Percentiles rank a stretch among this genome's conserved stretches.
phyloP scores from a whole-genome alignment of 441 rosid genomes.

The Francoa sonchifolia region DNA sequence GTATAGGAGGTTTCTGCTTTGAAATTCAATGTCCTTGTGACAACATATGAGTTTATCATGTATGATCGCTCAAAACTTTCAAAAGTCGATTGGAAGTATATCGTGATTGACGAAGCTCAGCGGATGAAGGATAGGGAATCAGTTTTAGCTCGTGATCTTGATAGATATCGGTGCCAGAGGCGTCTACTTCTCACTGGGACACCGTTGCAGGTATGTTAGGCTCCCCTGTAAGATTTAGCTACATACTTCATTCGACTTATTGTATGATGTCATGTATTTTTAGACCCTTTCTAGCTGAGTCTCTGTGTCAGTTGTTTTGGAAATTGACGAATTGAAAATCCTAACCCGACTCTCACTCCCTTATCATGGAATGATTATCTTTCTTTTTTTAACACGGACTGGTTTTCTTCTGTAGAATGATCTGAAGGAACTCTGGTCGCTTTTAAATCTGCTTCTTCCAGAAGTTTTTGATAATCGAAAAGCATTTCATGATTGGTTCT shows the following conservation, averaged over 20 bases:
- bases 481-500: constrained; percentile 99
- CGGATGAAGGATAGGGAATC: constrained; percentile 99
- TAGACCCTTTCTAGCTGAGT: no score
- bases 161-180: constrained; percentile 96
- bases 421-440: constrained; percentile 98
- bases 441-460: constrained; percentile 92
- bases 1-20: constrained; percentile 86
- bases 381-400: constrained; percentile 4
- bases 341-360: no score
- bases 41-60: constrained; percentile 99
- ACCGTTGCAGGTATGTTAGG: constrained; percentile 82
- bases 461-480: constrained; percentile 98
- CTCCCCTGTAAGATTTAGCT: constrained; percentile 7
- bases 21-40: constrained; percentile 97
- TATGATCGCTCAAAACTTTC: constrained; percentile 97
- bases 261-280: background rate
- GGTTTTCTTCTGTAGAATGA: constrained; percentile 60
- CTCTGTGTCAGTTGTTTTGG: no score
- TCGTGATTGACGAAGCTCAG: constrained; percentile 98
- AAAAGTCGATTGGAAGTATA: constrained; percentile 97
- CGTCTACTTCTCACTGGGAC: constrained; percentile 99
- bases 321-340: no score
- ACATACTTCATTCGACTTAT: background rate
- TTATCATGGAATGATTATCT: no score
- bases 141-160: constrained; percentile 99